A percentile compares a stretch with the other conserved stretches of the same genome.
Conservation (phyloP, 1,284 basidiomycete genomes). For the Cryptococcus maquisensis region DNA sequence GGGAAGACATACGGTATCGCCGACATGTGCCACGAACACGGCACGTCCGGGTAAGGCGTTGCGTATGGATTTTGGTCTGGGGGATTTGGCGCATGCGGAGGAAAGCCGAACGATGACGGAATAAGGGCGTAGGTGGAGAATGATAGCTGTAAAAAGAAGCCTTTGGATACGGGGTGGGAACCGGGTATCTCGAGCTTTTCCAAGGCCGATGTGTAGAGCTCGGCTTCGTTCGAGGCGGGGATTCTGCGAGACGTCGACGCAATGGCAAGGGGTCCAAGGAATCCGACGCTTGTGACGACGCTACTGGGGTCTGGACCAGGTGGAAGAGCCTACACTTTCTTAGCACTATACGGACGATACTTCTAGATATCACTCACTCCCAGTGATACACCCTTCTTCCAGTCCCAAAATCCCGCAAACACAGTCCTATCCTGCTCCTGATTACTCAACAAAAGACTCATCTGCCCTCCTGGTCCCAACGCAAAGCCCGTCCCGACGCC, state of each 20-base stretch:
- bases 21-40: background rate
- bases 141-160: background rate
- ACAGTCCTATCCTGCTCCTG: background rate
- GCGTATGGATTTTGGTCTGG: background rate
- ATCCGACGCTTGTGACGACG: too few species aligned
- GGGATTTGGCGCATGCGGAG: background rate
- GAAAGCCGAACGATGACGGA: background rate
- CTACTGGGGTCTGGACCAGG: too few species aligned
- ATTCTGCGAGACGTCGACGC: background rate
- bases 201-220: background rate
- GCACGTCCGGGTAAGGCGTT: background rate
- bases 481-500: background rate
- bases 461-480: background rate
- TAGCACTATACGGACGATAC: too few species aligned
- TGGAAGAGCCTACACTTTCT: too few species aligned
- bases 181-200: background rate
- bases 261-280: too few species aligned
- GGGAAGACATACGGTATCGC: background rate
- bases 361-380: background rate
- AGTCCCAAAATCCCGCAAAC: constrained; percentile 4
- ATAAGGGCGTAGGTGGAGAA: background rate
- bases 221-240: background rate
- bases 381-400: constrained; percentile 3
- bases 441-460: background rate
- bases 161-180: background rate